A percentile compares a stretch with the other conserved stretches of the same genome.
Conservation (phyloP, 2,329 filamentous ascomycete genomes). For the Botryotinia narcissicola region DNA sequence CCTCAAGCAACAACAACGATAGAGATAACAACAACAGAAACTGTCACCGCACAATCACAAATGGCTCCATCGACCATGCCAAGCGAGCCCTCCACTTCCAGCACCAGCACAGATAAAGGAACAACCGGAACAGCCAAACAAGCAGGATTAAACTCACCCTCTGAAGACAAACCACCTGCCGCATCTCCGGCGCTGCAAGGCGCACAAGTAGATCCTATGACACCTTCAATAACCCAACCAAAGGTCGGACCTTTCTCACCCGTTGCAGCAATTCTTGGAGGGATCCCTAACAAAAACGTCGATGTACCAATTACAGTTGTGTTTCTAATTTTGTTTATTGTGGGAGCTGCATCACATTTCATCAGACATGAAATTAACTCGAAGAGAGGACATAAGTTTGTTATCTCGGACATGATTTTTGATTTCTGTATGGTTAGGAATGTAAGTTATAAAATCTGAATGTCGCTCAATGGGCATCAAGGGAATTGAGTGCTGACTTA, state of each 20-base stretch:
- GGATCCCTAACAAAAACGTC: not conserved
- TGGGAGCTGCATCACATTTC: not conserved
- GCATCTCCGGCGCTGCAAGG: not conserved
- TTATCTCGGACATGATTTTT: not conserved
- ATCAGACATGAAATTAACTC: not conserved
- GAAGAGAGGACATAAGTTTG: not conserved
- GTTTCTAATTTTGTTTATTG: not conserved
- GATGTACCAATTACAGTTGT: not conserved
- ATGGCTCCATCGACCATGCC: not conserved
- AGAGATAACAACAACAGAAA: not conserved
- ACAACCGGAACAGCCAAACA: not conserved
- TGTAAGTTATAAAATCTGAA: not conserved
- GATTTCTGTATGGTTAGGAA: not conserved
- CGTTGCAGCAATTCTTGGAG: not conserved
- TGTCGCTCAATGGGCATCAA: not conserved
- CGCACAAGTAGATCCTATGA: not conserved
- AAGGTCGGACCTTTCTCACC: not conserved
- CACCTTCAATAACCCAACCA: not conserved
- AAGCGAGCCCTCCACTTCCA: not conserved
- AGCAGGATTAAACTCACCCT: not conserved
- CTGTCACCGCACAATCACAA: not conserved
- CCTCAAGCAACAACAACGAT: not conserved
- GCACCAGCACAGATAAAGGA: not conserved
- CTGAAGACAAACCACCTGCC: not conserved
- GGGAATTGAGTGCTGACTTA: not conserved